Evolutionary conservation across 371 early-diverging fungal species (phyloP).

Genomic region (Rhizopus stolonifer): DNA sequence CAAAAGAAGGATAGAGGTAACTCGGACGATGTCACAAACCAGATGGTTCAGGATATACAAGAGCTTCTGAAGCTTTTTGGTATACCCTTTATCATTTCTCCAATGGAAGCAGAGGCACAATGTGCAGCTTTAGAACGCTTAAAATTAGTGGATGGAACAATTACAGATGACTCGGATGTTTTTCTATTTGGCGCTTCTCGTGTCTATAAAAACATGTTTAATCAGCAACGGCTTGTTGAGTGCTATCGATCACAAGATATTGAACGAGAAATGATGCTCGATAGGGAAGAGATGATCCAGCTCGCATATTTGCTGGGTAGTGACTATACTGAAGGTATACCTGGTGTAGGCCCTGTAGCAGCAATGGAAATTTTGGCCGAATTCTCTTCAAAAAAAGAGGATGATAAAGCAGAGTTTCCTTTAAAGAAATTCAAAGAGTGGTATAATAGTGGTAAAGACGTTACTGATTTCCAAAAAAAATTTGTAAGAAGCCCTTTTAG

Average conservation of each 20-base stretch:
- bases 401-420: conserved; percentile 31
- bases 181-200: conserved; percentile 92
- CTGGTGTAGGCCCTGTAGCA: conserved; percentile 92
- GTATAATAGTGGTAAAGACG: conserved; percentile 57
- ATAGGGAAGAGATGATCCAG: conserved; percentile 74
- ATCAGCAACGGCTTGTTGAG: conserved; percentile 84
- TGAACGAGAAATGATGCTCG: conserved; percentile 67
- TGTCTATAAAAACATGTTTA: conserved; percentile 96
- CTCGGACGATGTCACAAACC: conserved; percentile 64
- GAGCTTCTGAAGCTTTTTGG: conserved; percentile 91
- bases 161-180: conserved; percentile 99
- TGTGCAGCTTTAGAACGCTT: conserved; percentile 81
- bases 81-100: conserved; percentile 92
- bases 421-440: conserved; percentile 61
- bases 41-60: conserved; percentile 75
- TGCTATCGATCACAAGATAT: conserved; percentile 71
- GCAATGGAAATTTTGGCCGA: conserved; percentile 87
- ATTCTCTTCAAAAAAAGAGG: conserved; percentile 46
- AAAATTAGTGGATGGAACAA: conserved; percentile 91
- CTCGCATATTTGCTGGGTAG: conserved; percentile 94
- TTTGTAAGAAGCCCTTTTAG: conserved; percentile 54
- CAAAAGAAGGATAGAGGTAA: conserved; percentile 63
- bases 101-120: conserved; percentile 98
- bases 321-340: conserved; percentile 97
- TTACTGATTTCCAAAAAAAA: conserved; percentile 51